Conservation (phyloP, 2,329 filamentous ascomycete species). For the Diaporthe batatas region DNA sequence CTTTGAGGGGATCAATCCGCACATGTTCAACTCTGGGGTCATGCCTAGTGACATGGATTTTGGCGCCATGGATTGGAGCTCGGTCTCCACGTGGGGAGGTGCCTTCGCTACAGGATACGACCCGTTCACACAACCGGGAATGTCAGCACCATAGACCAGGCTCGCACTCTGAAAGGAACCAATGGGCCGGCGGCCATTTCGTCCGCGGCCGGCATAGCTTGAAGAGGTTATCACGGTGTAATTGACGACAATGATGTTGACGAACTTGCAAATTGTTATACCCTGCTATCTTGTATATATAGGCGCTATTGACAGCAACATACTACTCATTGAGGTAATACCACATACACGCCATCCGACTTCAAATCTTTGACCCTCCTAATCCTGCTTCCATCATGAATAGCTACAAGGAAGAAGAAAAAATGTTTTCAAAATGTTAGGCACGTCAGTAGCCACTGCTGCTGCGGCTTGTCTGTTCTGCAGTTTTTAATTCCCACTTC, state of each 20-base stretch:
- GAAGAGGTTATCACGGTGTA: background rate
- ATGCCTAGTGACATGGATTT: slow-evolving; percentile 48
- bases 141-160: slow-evolving; percentile 33
- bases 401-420: too few species aligned
- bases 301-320: background rate
- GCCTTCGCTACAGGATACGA: slow-evolving; percentile 37
- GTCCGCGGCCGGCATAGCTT: background rate
- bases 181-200: background rate
- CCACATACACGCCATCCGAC: background rate
- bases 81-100: slow-evolving; percentile 55
- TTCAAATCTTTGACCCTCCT: background rate
- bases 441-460: background rate
- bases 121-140: slow-evolving; percentile 15
- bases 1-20: slow-evolving; percentile 48
- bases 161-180: background rate
- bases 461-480: background rate
- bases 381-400: background rate
- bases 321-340: background rate
- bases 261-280: slow-evolving; percentile 9
- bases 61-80: slow-evolving; percentile 63
- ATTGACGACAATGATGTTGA: background rate
- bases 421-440: background rate
- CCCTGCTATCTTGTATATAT: slow-evolving; percentile 11
- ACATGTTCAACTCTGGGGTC: slow-evolving; percentile 49
- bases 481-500: background rate